phyloP scores from a whole-genome alignment of 768 basidiomycete genomes.

The Mycena amicta region DNA sequence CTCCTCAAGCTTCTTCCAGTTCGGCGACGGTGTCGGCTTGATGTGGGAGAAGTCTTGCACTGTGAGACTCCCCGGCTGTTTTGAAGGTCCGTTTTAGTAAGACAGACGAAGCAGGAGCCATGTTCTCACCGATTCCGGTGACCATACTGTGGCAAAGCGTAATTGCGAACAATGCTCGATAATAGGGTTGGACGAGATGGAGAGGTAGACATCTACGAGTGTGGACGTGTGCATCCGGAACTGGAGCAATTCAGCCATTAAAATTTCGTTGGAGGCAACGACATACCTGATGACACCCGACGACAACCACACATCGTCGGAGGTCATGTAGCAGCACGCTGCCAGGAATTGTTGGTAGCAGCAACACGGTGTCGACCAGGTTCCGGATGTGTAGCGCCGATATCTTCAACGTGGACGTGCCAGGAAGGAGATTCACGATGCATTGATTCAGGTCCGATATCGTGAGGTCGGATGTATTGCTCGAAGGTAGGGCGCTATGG shows the following conservation, averaged over 20 bases:
- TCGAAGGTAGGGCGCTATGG: constrained; percentile 37
- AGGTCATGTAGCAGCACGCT: constrained; percentile 76
- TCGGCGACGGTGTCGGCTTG: constrained; percentile 71
- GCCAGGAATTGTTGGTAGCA: constrained; percentile 67
- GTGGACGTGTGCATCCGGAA: constrained; percentile 86
- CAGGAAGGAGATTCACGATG: constrained; percentile 71
- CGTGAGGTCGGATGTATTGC: constrained; percentile 54
- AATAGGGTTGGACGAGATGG: constrained; percentile 70
- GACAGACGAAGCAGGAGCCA: too few species aligned
- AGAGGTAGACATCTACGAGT: constrained; percentile 64
- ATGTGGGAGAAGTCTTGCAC: constrained; percentile 91
- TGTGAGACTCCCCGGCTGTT: constrained; percentile 41
- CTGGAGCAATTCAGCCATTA: constrained; percentile 38
- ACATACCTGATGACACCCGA: constrained; percentile 80
- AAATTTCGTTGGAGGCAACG: constrained; percentile 7
- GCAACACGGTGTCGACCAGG: constrained; percentile 59
- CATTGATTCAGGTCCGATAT: constrained; percentile 70
- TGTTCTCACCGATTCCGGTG: too few species aligned
- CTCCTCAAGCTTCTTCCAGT: constrained; percentile 52
- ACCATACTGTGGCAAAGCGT: constrained; percentile 62
- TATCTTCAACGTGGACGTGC: constrained; percentile 33
- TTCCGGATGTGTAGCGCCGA: constrained; percentile 69
- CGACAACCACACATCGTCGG: constrained; percentile 60
- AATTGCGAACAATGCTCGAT: constrained; percentile 75
- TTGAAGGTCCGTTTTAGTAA: too few species aligned